Evolutionary conservation across 1,284 basidiomycete species (phyloP), one percentile per base, ranked within the genome.

Genomic region (Polyporus tsugae): DNA sequence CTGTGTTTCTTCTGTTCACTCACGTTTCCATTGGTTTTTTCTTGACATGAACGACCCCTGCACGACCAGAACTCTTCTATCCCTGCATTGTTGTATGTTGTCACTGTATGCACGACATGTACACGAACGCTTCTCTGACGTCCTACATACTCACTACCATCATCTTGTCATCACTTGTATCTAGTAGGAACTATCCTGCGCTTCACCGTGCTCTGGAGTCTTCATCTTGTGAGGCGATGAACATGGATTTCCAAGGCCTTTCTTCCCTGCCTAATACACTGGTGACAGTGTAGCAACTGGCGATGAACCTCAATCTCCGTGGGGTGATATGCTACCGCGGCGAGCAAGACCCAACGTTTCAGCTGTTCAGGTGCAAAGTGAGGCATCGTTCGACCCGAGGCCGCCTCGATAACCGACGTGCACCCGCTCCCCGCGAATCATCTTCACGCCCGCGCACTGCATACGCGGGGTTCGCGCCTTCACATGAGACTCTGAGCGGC

Each of bases 91-190:
- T 36, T 29, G 52, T 59, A 35, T 67, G 58, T 64, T 38, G 55
- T 61, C 49, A 46, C 38, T 59, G 33, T 58, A 66, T 29, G n/a
- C 52, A 62, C 35, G 39, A 15, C 65, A 6, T 58, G 55, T 38
- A 11, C 25, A 42, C 25, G 22, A 22, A 41, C 38, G 1, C 39
- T 60, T 29, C n/a, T 42, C 4, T 2, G n/a, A 19, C 22, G 0
- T 36, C n/a, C 55, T 58, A 19, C 36, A 35, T 35, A 38, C 6
- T n/a, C 36, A 38, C 35, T 13, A 58, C 35, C 35, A 33, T 38
- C 29, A 19, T n/a, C 39, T 9, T 10, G 29, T 22, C 22, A 42
- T 60, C 58, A 41, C 5, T 17, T 60, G 58, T 60, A 60, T 60
- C 58, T 42, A 60, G 25, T 60, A 60, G 7, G 36, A 38, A 9